These are phyloP conservation scores for Kurtzmaniella fragi DNA, from an alignment of 805 yeast species.

Conservation along the genomic window DNA sequence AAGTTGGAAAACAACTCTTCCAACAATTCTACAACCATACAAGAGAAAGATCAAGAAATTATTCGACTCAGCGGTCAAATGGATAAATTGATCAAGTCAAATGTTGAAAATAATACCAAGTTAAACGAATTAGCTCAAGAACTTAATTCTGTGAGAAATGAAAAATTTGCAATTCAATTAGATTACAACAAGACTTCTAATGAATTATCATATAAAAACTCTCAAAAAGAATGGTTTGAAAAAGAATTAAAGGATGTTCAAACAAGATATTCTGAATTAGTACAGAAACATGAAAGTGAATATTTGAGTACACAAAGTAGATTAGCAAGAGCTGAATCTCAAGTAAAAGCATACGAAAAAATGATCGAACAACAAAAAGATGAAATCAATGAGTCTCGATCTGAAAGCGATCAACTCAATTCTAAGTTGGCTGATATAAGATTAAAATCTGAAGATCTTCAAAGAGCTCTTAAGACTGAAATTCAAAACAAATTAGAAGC, in stretches of 20 bases:
- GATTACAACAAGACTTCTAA: conserved; percentile 29
- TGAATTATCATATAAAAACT: conserved; percentile 26
- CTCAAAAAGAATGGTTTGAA: conserved; percentile 38
- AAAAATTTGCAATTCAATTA: conserved; percentile 31
- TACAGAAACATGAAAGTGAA: conserved; percentile 36
- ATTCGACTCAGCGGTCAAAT: conserved; percentile 21
- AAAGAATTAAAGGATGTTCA: conserved; percentile 32
- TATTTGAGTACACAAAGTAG: conserved; percentile 23
- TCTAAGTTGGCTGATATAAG: conserved; percentile 9
- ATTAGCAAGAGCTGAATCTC: conserved; percentile 20
- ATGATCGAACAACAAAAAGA: conserved; percentile 38
- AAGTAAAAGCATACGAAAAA: conserved; percentile 18
- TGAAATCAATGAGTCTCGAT: conserved; percentile 30
- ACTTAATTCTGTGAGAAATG: conserved; percentile 31
- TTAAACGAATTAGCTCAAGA: conserved; percentile 31
- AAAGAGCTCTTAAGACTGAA: conserved; percentile 33
- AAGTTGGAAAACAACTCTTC: conserved; percentile 4
- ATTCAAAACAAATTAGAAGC: conserved; percentile 53
- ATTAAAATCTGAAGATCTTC: conserved; percentile 36
- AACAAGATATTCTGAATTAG: conserved; percentile 29
- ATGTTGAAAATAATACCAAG: conserved; percentile 31
- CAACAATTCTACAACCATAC: conserved; percentile 6
- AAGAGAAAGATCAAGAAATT: conserved; percentile 17
- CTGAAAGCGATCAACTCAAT: conserved; percentile 15
- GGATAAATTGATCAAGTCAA: conserved; percentile 24